These are phyloP conservation scores for Penicillium rolfsii DNA, from an alignment of 2,329 filamentous ascomycete genomes.

Conservation along the genomic window DNA sequence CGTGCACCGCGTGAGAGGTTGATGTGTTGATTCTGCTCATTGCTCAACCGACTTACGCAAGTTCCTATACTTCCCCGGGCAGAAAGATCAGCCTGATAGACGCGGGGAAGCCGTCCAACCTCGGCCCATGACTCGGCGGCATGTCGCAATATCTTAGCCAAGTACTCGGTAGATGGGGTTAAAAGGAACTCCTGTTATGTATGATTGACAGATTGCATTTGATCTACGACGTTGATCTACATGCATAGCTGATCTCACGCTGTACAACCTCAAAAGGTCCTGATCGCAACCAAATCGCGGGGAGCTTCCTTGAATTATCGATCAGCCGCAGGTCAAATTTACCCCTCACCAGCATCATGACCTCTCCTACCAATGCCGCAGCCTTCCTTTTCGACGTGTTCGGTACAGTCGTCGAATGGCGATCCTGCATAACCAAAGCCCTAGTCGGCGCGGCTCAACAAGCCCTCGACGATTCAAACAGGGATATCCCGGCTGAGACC, in stretches of 20 bases:
- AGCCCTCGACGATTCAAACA: slow-evolving; percentile 52
- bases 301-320: background rate
- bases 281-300: background rate
- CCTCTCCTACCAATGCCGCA: slow-evolving; percentile 18
- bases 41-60: background rate
- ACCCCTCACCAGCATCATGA: slow-evolving; percentile 24
- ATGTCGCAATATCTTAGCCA: background rate
- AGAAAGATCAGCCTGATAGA: slow-evolving; percentile 22
- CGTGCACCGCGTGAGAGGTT: background rate
- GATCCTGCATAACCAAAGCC: slow-evolving; percentile 64
- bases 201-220: background rate
- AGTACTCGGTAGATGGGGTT: background rate
- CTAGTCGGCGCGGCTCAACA: slow-evolving; percentile 57
- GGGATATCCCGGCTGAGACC: slow-evolving; percentile 52
- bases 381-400: slow-evolving; percentile 43
- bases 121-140: slow-evolving; percentile 11
- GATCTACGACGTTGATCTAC: background rate
- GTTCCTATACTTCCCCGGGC: background rate
- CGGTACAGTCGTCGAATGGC: slow-evolving; percentile 76
- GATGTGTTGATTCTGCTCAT: background rate
- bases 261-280: background rate
- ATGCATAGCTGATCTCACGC: background rate
- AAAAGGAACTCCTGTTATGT: background rate
- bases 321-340: slow-evolving; percentile 2
- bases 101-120: slow-evolving; percentile 4